Evolutionary conservation across 129 eudicot genomes (phyloP).

Genomic region (Lactuca saligna): DNA sequence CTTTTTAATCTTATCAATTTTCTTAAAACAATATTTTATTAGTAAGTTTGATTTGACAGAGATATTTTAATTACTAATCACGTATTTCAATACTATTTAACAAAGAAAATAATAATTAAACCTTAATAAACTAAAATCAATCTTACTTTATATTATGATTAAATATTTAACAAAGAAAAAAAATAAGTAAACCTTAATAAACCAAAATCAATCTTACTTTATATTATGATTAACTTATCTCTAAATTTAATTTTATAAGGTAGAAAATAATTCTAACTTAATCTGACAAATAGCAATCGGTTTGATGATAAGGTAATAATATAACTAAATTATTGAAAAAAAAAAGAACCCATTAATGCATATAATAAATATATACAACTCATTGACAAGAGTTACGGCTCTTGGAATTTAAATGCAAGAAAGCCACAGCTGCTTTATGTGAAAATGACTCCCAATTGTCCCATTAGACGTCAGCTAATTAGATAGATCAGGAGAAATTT

Average conservation of each 20-base stretch:
- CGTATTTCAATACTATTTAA: too few relatives aligned
- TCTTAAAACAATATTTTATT: not conserved
- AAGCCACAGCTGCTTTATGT: conserved; percentile 21
- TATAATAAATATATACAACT: not conserved
- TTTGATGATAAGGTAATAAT: not conserved
- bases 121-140: not conserved
- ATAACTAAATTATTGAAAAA: too few relatives aligned
- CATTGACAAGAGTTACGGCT: not conserved
- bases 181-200: not conserved
- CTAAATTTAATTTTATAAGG: too few relatives aligned
- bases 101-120: not conserved
- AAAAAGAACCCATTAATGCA: too few relatives aligned
- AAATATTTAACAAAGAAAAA: not conserved
- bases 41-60: not conserved
- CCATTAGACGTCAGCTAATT: not conserved
- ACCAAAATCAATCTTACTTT: not conserved
- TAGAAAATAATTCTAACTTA: too few relatives aligned
- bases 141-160: too few relatives aligned
- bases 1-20: not conserved
- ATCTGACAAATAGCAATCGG: too few relatives aligned
- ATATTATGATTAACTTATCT: not conserved
- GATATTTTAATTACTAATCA: not conserved
- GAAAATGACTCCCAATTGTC: conserved; percentile 8
- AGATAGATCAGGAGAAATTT: too few relatives aligned
- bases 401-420: not conserved